Conservation (phyloP, 169 alveolate genomes). For the Plasmodium malariae region DNA sequence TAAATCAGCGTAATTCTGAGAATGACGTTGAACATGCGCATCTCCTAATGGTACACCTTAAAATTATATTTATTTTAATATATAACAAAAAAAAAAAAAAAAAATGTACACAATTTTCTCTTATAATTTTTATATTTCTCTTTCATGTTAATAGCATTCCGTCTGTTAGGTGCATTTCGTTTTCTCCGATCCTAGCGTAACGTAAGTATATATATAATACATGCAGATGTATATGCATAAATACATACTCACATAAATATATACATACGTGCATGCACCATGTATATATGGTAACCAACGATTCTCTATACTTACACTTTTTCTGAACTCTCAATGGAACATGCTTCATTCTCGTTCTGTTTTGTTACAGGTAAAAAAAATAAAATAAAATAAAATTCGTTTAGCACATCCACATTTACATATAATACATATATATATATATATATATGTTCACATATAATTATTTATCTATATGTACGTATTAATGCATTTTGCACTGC, state of each 20-base stretch:
- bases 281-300: too few relatives aligned
- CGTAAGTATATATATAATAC: not conserved
- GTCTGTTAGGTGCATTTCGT: not conserved
- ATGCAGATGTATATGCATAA: not conserved
- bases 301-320: constrained; percentile 47
- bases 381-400: constrained; percentile 16
- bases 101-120: not conserved
- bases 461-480: not conserved
- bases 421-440: not conserved
- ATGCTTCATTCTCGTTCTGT: constrained; percentile 52
- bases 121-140: not conserved
- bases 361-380: not conserved
- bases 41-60: not conserved
- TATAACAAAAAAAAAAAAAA: too few relatives aligned
- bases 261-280: not conserved
- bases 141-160: not conserved
- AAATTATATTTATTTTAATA: too few relatives aligned
- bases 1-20: not conserved
- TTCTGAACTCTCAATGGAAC: constrained; percentile 73
- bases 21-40: not conserved
- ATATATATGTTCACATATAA: not conserved
- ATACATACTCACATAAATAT: not conserved
- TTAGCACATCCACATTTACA: not conserved
- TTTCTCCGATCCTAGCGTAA: not conserved
- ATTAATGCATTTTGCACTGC: not conserved